Percentiles rank a stretch among this genome's conserved stretches.
Conservation (phyloP, 805 yeast genomes). For the Nematodospora valgi region DNA sequence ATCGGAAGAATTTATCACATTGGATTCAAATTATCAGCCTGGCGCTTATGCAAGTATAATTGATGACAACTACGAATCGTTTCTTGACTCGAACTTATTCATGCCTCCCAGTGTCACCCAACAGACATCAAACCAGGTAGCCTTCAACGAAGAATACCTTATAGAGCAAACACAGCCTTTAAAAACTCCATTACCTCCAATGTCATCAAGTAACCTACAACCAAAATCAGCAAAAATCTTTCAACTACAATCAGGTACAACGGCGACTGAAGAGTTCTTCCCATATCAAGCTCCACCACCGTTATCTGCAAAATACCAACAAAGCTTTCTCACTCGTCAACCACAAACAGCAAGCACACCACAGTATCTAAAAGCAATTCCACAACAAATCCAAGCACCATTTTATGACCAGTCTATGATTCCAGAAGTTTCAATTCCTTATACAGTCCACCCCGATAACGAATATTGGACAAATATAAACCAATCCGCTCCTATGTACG, state of each 20-base stretch:
- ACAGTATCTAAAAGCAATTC: conserved; percentile 4
- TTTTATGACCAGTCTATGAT: neutral
- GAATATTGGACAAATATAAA: conserved; percentile 7
- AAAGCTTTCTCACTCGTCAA: neutral
- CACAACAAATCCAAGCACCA: too few relatives aligned
- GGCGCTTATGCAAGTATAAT: conserved; percentile 3
- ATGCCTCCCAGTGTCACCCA: conserved; percentile 13
- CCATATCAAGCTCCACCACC: conserved; percentile 17
- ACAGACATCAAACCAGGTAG: conserved; percentile 29
- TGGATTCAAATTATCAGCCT: conserved; percentile 16
- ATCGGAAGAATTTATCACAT: conserved; percentile 19
- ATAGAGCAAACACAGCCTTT: conserved; percentile 51
- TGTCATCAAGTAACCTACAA: conserved; percentile 12
- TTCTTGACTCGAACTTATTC: conserved; percentile 15
- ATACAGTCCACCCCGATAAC: conserved; percentile 4
- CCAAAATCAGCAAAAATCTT: conserved; percentile 10
- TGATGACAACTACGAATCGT: conserved; percentile 20
- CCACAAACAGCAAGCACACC: conserved; percentile 1
- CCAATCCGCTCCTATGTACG: conserved; percentile 1
- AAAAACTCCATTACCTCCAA: conserved; percentile 26
- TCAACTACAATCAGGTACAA: conserved; percentile 8
- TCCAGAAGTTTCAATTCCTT: conserved; percentile 3
- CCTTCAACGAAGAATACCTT: conserved; percentile 44
- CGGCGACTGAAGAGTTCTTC: conserved; percentile 18
- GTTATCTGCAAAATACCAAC: conserved; percentile 23